Conservation (phyloP, 2,329 filamentous ascomycete genomes). For the Myriosclerotinia curreyana region DNA sequence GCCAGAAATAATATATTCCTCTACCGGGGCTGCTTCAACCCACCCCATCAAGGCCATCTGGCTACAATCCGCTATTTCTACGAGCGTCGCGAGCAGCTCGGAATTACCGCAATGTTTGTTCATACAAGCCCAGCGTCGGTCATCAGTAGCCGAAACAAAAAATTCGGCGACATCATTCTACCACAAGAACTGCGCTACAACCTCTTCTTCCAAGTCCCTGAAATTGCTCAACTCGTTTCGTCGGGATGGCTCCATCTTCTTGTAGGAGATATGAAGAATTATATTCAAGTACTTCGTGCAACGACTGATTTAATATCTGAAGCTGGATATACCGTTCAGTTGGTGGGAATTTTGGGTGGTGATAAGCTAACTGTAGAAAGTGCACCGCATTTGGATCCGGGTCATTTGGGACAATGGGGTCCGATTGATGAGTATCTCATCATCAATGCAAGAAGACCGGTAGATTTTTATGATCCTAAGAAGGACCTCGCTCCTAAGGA, state of each 20-base stretch:
- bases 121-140: background rate
- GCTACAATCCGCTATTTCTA: background rate
- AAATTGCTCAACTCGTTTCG: background rate
- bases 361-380: conserved; percentile 1
- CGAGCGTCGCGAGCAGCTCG: background rate
- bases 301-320: conserved; percentile 1
- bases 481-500: background rate
- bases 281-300: background rate
- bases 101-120: background rate
- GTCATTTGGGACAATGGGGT: background rate
- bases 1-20: conserved; percentile 2
- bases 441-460: background rate
- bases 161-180: background rate
- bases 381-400: background rate
- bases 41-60: conserved; percentile 5
- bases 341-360: conserved; percentile 8
- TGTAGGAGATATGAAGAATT: background rate
- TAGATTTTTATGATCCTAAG: background rate
- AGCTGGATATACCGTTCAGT: background rate
- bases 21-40: conserved; percentile 5
- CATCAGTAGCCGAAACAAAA: background rate
- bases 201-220: background rate
- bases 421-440: conserved; percentile 3
- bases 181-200: background rate
- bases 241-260: conserved; percentile 10